Base-by-base conservation (phyloP, 805 yeast genomes). In the Metschnikowia cerradonensis region DNA sequence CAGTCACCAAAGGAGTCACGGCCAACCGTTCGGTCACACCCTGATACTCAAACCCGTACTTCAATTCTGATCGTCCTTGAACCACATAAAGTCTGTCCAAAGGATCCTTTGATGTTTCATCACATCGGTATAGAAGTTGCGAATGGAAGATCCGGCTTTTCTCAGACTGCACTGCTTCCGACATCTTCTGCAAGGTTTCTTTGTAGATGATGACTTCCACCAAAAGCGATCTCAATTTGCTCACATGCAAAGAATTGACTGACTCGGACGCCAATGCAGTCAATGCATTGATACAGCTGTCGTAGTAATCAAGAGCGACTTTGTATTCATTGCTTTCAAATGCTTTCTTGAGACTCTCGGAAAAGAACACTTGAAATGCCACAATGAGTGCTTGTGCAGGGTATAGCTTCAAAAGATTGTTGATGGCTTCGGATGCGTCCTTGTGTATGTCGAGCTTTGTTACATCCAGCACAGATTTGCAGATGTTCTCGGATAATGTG, bases 11-110 rank as follows among this genome's bases (percentile, higher is more conserved):
- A 1, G 92, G 89, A 0, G 97, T 92, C 49, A 80, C 77, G 0
- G 92, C 95, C 20, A 91, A 70, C 49, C 83, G 77, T 17, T 85
- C 88, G 2, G 85, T 83, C 0, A 81, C 73, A 0, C 97, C 97
- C 7, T 84, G 72, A 56, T 88, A 92, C 60, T 90, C 96, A 64
- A 80, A 89, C 0, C 96, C 96, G 61, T 92, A 92, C 1, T 23
- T 47, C 48, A 84, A 78, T 0, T 60, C 51, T 11, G 80, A 72
- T 15, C 77, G 69, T 2, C 83, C 79, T 47, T 83, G 88, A n/a
- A 60, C 64, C 0, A 90, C 75, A 0, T 43, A 55, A 4, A 88
- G 61, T 8, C 69, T 60, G 3, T 59, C 55, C 3, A 72, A 46
- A 1, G 58, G 56, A 41, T 76, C 77, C 0, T 45, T 33, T 0